Percentiles rank a stretch among this genome's conserved stretches.
These are phyloP conservation scores for Agroathelia rolfsii DNA, from an alignment of 1,284 basidiomycete genomes.

Conservation along the genomic window DNA sequence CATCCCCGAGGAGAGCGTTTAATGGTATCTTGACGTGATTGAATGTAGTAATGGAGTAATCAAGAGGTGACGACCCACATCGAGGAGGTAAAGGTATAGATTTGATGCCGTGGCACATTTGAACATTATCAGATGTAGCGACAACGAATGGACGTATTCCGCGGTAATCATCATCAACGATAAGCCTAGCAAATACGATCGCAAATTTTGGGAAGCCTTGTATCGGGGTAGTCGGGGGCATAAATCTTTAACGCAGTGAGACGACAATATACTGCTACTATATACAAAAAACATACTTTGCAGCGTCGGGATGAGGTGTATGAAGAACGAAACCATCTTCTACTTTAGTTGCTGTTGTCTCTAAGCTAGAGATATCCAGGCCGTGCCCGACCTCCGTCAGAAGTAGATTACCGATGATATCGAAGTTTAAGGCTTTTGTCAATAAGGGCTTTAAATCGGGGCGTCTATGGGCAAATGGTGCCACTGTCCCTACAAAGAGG, in stretches of 20 bases:
- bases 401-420: constrained; percentile 39
- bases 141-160: constrained; percentile 22
- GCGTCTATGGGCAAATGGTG: constrained; percentile 33
- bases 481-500: constrained; percentile 39
- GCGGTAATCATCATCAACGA: constrained; percentile 14
- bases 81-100: too few relatives aligned
- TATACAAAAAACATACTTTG: background rate
- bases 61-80: too few relatives aligned
- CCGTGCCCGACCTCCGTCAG: constrained; percentile 50
- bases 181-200: constrained; percentile 19
- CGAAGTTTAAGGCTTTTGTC: constrained; percentile 34
- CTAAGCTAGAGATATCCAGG: constrained; percentile 47
- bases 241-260: constrained; percentile 22
- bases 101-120: too few relatives aligned
- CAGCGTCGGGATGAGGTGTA: background rate
- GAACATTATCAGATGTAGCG: too few relatives aligned
- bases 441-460: constrained; percentile 38
- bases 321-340: constrained; percentile 8
- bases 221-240: constrained; percentile 32
- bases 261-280: background rate
- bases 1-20: too few relatives aligned
- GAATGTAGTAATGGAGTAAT: too few relatives aligned
- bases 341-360: constrained; percentile 47
- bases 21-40: too few relatives aligned
- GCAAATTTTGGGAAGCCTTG: constrained; percentile 17